phyloP scores from a whole-genome alignment of 768 basidiomycete species.

The Russula emetica region DNA sequence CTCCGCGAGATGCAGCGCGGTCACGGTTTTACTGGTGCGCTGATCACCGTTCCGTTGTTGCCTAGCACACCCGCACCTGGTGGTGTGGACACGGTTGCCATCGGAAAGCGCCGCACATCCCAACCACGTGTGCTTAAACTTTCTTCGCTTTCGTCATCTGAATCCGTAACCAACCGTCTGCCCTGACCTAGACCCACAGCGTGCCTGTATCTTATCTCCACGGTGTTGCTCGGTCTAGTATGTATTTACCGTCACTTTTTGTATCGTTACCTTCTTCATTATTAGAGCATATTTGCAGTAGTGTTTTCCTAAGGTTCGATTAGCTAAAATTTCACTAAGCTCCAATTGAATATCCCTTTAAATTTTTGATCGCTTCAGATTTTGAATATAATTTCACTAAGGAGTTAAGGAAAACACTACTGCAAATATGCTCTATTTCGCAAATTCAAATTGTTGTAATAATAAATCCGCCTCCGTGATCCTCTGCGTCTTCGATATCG shows the following conservation, averaged over 20 bases:
- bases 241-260: background rate
- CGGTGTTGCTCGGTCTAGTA: background rate
- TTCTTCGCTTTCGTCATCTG: slow-evolving; percentile 24
- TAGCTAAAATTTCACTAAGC: no score
- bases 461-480: no score
- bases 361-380: no score
- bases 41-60: background rate
- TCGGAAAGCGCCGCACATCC: slow-evolving; percentile 2
- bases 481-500: background rate
- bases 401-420: no score
- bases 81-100: background rate
- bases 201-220: slow-evolving; percentile 5
- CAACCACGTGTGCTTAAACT: slow-evolving; percentile 26
- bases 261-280: slow-evolving; percentile 5
- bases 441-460: slow-evolving; percentile 17
- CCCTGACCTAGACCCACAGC: background rate
- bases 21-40: slow-evolving; percentile 20
- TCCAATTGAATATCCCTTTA: no score
- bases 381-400: no score
- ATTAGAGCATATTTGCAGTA: no score
- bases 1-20: slow-evolving; percentile 48
- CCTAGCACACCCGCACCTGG: background rate
- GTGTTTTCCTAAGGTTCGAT: no score
- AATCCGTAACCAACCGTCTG: slow-evolving; percentile 19
- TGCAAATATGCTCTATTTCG: no score